Percentiles rank a stretch among this genome's conserved stretches.
These are phyloP conservation scores for Volvox reticuliferus DNA, from an alignment of 139 green algal genomes.

Conservation along the genomic window DNA sequence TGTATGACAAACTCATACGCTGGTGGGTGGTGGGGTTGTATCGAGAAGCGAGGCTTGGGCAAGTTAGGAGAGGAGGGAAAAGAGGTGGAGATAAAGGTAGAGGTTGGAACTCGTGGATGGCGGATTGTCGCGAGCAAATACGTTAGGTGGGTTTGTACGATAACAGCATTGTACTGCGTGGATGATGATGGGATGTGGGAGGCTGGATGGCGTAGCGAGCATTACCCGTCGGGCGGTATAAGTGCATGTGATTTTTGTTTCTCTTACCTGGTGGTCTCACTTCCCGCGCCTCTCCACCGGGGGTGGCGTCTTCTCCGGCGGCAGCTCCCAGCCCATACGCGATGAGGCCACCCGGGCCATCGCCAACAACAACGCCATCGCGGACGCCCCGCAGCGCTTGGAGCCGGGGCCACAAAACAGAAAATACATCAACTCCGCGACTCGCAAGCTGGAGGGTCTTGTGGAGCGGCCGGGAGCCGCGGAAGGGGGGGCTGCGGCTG, in stretches of 20 bases:
- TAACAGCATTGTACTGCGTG: too few relatives aligned
- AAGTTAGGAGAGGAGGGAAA: background rate
- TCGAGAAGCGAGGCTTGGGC: background rate
- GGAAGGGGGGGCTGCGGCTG: background rate
- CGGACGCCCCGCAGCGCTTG: slow-evolving; percentile 41
- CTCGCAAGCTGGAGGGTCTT: slow-evolving; percentile 82
- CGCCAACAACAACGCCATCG: slow-evolving; percentile 78
- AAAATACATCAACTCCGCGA: slow-evolving; percentile 66
- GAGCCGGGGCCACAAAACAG: slow-evolving; percentile 49
- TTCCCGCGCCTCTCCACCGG: background rate
- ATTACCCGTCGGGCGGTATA: too few relatives aligned
- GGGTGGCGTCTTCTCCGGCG: background rate
- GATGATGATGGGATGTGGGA: too few relatives aligned
- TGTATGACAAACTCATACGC: slow-evolving; percentile 57
- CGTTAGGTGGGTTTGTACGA: too few relatives aligned
- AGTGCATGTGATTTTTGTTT: too few relatives aligned
- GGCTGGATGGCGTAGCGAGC: too few relatives aligned
- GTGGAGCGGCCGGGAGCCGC: slow-evolving; percentile 57
- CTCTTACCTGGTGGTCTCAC: too few relatives aligned
- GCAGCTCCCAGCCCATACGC: slow-evolving; percentile 38
- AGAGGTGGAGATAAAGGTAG: too few relatives aligned
- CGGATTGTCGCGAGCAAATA: too few relatives aligned
- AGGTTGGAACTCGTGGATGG: too few relatives aligned
- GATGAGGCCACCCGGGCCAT: slow-evolving; percentile 73
- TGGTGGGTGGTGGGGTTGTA: background rate